Evolutionary conservation across 2,329 filamentous ascomycete species (phyloP), one percentile per base, ranked within the genome.

Genomic region (Harringtonia lauricola): DNA sequence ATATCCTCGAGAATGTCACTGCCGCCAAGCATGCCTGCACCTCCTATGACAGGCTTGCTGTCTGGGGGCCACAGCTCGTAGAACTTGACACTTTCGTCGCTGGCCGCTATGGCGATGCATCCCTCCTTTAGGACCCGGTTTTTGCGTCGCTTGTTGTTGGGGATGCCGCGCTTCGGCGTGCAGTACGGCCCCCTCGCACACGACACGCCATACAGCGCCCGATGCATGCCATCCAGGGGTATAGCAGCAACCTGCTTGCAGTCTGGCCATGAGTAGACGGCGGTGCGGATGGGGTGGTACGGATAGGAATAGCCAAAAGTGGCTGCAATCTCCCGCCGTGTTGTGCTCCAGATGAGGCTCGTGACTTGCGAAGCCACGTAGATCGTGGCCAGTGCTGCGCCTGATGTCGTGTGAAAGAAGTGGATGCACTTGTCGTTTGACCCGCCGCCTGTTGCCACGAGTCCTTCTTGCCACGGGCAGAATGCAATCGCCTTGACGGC

Each of bases 401-500:
- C 92, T 0, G 88, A 89, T 18, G 74, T 72, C 1, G 86, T 84
- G 61, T 96, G 89, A 62, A 84, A 95, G 66, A 98, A 98, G 63
- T 94, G 89, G 46, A 98, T 95, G 59, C 87, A 87, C 54, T 87
- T 86, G 64, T 98, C 90, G 55, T 94, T 94, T 37, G 86, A 90
- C 21, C 92, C 92, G 33, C 92, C 90, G 3, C 92, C 88, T 1
- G 90, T 94, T 14, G 92, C 92, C 33, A 98, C 64, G 5, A 98
- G 72, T 4, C 83, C 84, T 21, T 84, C 77, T 45, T 90, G 84
- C 90, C 89, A 98, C 0, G 92, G 90, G 50, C 90, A 94, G 62
- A 96, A 96, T 2, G 92, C 88, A 53, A 96, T 92, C 28, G 92
- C 92, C 62, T 98, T 98, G 52, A 96, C 85, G 3, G 92, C 92